Evolutionary conservation across 2,329 filamentous ascomycete species (phyloP).

Genomic region (Nectriaceae sp.): DNA sequence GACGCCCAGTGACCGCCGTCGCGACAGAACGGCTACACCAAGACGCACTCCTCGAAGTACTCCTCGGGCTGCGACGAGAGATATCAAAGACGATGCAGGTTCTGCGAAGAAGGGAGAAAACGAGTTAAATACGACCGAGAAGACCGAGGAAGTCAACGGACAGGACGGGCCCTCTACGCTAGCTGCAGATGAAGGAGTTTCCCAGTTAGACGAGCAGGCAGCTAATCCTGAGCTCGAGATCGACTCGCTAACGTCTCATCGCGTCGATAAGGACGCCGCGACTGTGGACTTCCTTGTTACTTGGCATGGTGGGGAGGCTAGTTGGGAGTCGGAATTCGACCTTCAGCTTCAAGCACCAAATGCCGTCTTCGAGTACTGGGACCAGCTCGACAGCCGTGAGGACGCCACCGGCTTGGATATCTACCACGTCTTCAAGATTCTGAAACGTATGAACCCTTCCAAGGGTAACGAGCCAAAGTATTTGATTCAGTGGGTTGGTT

Average conservation of each 20-base stretch:
- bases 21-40: too few relatives aligned
- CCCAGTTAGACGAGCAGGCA: not conserved
- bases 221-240: constrained; percentile 21
- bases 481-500: constrained; percentile 30
- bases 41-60: too few relatives aligned
- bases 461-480: constrained; percentile 17
- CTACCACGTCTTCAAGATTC: constrained; percentile 28
- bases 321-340: constrained; percentile 30
- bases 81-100: too few relatives aligned
- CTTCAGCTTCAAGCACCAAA: constrained; percentile 26
- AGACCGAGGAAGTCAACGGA: too few relatives aligned
- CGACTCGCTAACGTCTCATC: constrained; percentile 21
- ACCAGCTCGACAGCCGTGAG: constrained; percentile 24
- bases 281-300: constrained; percentile 26
- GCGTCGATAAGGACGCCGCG: constrained; percentile 21
- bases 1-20: too few relatives aligned
- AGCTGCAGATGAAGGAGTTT: too few relatives aligned
- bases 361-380: constrained; percentile 30
- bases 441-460: constrained; percentile 20
- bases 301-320: constrained; percentile 25
- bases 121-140: too few relatives aligned
- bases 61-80: too few relatives aligned
- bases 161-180: constrained; percentile 9
- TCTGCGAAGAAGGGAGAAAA: too few relatives aligned
- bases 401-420: constrained; percentile 22